Evolutionary conservation across 305 asterid genomes (phyloP), one percentile per base, ranked within the genome.

Genomic region (Solanum aculeatissimum): DNA sequence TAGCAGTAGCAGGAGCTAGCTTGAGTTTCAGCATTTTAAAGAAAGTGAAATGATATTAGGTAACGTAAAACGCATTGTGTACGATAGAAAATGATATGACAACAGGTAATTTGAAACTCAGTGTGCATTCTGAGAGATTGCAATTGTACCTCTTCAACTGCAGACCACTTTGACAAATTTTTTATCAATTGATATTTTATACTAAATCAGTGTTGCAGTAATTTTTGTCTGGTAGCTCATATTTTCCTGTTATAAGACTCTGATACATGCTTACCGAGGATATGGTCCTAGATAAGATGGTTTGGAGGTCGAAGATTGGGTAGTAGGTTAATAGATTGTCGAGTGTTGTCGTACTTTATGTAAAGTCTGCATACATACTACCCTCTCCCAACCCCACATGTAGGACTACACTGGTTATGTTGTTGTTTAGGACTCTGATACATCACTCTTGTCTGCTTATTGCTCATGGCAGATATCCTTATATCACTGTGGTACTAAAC

Each of bases 401-500:
- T 21, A 14, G 7, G 32, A 60, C 35, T 23, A 60, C 35, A 23
- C 9, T 5, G 35, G 35, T 60, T 23, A 23, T 60, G 29, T 2
- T 21, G 21, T 42, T 42, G 68, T 60, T 60, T 51, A 9, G 9
- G 62, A 32, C 14, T 9, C 21, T 43, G 80, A 53, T 74, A 40
- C 14, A 9, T 13, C 27, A 15, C 19, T 8, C 18, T 85, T 25
- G 15, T 66, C 66, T 9, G 35, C 58, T 10, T 3, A 58, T 49
- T 77, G 75, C 80, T 84, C 45, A 81, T 85, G 86, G 86, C 92
- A 94, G 98, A 93, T 96, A 95, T 87, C 97, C 97, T 0, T 95
- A 96, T 82, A 86, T 96, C 55, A 91, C 98, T 9, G 89, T 90
- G 25, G 93, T 95, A 65, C 83, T 93, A 86, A 95, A 95, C 88